phyloP scores from a whole-genome alignment of 2,329 filamentous ascomycete genomes.

The Hypoxylon sp. region DNA sequence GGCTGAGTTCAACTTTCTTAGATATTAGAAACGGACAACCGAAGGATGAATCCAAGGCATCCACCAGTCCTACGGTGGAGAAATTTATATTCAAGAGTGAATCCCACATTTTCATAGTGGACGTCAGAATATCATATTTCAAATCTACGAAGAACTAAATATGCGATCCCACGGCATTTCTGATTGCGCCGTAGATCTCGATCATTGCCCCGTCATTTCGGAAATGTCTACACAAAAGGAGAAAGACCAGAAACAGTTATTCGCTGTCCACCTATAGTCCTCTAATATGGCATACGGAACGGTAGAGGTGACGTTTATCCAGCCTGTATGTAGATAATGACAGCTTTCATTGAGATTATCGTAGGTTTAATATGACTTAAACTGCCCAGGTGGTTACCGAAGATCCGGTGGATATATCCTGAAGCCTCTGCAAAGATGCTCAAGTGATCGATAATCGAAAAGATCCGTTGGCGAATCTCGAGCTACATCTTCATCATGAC shows the following conservation, averaged over 20 bases:
- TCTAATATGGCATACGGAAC: background rate
- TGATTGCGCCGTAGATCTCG: background rate
- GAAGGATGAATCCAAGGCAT: background rate
- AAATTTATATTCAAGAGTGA: background rate
- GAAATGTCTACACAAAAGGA: background rate
- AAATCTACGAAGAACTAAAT: background rate
- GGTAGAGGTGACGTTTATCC: too few relatives aligned
- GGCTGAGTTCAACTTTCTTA: background rate
- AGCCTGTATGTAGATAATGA: too few relatives aligned
- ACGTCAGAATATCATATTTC: background rate
- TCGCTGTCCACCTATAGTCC: background rate
- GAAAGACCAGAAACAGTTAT: background rate
- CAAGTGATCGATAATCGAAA: background rate
- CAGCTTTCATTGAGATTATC: too few relatives aligned
- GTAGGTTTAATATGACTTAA: too few relatives aligned
- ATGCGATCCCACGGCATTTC: background rate
- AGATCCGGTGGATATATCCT: too few relatives aligned
- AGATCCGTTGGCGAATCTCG: background rate
- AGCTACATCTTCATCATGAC: background rate
- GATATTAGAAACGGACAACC: background rate
- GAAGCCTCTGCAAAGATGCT: too few relatives aligned
- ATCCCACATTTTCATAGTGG: background rate
- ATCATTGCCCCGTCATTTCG: background rate
- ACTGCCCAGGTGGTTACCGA: too few relatives aligned
- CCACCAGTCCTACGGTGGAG: background rate